Percentiles rank a stretch among this genome's conserved stretches.
phyloP scores from a whole-genome alignment of 2,329 filamentous ascomycete genomes.

The Aspergillus tanneri region DNA sequence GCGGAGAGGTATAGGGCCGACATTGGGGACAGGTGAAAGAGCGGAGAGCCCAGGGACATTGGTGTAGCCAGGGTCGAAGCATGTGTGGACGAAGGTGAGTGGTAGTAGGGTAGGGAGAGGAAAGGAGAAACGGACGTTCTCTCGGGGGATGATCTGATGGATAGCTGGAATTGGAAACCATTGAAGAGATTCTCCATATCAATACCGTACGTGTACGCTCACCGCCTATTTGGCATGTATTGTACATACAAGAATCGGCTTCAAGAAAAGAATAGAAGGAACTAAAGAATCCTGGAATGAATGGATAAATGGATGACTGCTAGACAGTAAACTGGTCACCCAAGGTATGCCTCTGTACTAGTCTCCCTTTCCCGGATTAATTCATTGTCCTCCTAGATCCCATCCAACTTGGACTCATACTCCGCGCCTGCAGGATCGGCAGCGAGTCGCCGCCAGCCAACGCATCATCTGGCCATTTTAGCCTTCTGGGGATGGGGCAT shows the following conservation, averaged over 20 bases:
- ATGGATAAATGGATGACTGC: no score
- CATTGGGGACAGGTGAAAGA: slow-evolving; percentile 23
- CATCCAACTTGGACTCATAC: neutral
- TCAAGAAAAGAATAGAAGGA: no score
- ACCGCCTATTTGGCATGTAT: no score
- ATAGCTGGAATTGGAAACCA: no score
- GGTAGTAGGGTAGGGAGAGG: neutral
- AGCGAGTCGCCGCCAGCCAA: slow-evolving; percentile 28
- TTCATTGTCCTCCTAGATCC: no score
- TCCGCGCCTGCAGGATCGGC: slow-evolving; percentile 8
- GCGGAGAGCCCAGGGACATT: slow-evolving; percentile 29
- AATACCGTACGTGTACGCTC: neutral
- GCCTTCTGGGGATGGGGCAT: neutral
- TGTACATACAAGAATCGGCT: no score
- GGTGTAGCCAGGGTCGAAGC: slow-evolving; percentile 37
- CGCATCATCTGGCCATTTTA: slow-evolving; percentile 15
- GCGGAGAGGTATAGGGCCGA: slow-evolving; percentile 16
- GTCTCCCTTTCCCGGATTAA: neutral
- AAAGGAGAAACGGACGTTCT: no score
- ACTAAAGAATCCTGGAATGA: no score
- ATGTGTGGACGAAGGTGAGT: slow-evolving; percentile 24
- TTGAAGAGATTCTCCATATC: neutral
- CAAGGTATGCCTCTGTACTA: no score
- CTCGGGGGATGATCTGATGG: no score
- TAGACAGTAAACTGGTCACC: no score